phyloP scores from a whole-genome alignment of 768 basidiomycete species.

The Tulasnella sp. region DNA sequence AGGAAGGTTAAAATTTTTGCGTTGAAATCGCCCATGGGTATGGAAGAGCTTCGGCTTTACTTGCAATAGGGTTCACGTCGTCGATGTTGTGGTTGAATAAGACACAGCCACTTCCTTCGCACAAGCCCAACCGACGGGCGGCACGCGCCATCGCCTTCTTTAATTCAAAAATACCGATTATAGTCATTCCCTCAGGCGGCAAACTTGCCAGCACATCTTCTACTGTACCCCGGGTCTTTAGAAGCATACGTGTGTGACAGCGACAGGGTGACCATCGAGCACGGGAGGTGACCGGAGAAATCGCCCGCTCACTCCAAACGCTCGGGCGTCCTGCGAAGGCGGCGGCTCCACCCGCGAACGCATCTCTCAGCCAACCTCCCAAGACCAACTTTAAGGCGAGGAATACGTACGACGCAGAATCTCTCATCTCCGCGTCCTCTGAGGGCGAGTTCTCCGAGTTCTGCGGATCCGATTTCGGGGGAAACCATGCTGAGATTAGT shows the following conservation, averaged over 20 bases:
- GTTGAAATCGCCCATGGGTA: background rate
- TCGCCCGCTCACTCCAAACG: background rate
- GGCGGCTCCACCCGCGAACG: background rate
- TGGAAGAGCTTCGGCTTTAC: slow-evolving; percentile 6
- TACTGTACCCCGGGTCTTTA: background rate
- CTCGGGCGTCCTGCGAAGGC: background rate
- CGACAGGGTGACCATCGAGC: background rate
- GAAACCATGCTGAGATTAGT: background rate
- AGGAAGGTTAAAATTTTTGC: slow-evolving; percentile 1
- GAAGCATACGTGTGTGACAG: slow-evolving; percentile 6
- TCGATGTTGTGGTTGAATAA: background rate
- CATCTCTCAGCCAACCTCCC: background rate
- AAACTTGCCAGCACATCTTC: background rate
- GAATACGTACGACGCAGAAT: background rate
- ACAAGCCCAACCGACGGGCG: background rate
- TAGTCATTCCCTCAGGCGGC: background rate
- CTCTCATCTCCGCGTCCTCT: background rate
- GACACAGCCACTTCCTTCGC: background rate
- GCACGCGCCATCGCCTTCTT: background rate
- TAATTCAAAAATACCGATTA: background rate
- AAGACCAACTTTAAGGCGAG: background rate
- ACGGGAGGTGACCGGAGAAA: slow-evolving; percentile 3
- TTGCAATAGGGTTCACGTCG: background rate
- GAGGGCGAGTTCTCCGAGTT: background rate
- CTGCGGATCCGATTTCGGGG: slow-evolving; percentile 8